Conservation (phyloP, 2,329 filamentous ascomycete species). For the Aureobasidium sp. region DNA sequence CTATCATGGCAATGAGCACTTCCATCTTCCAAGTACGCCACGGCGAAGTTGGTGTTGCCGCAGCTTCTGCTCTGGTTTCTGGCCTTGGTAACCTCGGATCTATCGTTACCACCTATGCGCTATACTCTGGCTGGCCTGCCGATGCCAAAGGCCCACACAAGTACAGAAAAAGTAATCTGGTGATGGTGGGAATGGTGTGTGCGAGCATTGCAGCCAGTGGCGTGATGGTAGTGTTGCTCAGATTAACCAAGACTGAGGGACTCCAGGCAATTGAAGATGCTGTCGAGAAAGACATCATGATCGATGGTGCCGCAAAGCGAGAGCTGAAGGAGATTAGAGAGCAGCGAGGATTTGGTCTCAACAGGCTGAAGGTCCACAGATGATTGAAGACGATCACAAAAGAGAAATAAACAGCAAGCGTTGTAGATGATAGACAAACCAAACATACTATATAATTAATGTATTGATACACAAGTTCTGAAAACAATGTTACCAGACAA, state of each 20-base stretch:
- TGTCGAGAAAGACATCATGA: constrained; percentile 21
- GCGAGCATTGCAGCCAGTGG: constrained; percentile 68
- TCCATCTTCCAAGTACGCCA: constrained; percentile 86
- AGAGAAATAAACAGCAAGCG: too few relatives aligned
- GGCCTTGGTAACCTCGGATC: constrained; percentile 81
- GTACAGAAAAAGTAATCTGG: constrained; percentile 76
- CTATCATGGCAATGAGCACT: constrained; percentile 89
- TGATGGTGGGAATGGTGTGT: constrained; percentile 79
- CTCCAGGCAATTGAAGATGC: constrained; percentile 26
- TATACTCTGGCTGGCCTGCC: constrained; percentile 79
- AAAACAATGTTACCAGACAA: too few relatives aligned
- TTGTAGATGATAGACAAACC: too few relatives aligned
- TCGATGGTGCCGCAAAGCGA: constrained; percentile 36
- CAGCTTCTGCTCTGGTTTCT: constrained; percentile 77
- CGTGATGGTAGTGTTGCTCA: constrained; percentile 60
- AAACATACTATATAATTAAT: too few relatives aligned
- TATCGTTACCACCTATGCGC: constrained; percentile 79
- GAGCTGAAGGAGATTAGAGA: constrained; percentile 22
- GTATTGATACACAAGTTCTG: too few relatives aligned
- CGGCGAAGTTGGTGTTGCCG: constrained; percentile 83
- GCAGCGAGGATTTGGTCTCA: not conserved
- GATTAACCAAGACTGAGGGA: constrained; percentile 24
- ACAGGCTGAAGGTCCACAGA: constrained; percentile 5
- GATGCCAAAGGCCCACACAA: constrained; percentile 59
- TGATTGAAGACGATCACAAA: not conserved